phyloP scores from a whole-genome alignment of 2,329 filamentous ascomycete genomes.

The Cercospora nicotianae region DNA sequence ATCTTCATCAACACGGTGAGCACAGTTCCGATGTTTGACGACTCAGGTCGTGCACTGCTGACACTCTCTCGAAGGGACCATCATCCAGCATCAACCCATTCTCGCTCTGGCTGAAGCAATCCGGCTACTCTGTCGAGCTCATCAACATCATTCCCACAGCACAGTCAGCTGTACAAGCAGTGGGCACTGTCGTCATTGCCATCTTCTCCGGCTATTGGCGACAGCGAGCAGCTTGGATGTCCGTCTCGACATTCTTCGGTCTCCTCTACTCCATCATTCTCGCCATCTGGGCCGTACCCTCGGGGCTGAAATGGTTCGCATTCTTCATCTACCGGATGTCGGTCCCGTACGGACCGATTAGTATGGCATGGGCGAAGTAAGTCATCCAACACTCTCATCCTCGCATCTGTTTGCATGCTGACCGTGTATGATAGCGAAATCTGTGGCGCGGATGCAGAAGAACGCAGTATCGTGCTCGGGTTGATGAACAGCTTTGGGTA shows the following conservation, averaged over 20 bases:
- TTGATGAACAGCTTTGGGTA: constrained; percentile 70
- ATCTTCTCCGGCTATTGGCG: constrained; percentile 27
- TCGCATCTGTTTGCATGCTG: constrained; percentile 11
- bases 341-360: constrained; percentile 38
- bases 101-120: constrained; percentile 39
- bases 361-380: constrained; percentile 48
- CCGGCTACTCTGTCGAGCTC: constrained; percentile 51
- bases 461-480: constrained; percentile 64
- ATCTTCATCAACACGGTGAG: constrained; percentile 61
- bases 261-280: constrained; percentile 33
- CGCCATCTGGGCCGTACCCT: constrained; percentile 38
- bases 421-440: constrained; percentile 44
- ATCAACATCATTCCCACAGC: constrained; percentile 59
- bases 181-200: constrained; percentile 63
- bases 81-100: constrained; percentile 29
- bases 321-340: constrained; percentile 37
- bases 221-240: constrained; percentile 27
- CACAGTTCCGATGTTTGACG: accelerated
- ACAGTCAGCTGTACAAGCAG: constrained; percentile 55
- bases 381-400: not conserved
- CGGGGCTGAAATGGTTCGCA: constrained; percentile 37
- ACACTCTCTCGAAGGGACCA: constrained; percentile 15
- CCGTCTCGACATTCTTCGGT: constrained; percentile 26
- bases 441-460: constrained; percentile 60
- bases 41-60: not conserved